Evolutionary conservation across 2,329 filamentous ascomycete genomes (phyloP).

Genomic region (Aspergillus sojae): DNA sequence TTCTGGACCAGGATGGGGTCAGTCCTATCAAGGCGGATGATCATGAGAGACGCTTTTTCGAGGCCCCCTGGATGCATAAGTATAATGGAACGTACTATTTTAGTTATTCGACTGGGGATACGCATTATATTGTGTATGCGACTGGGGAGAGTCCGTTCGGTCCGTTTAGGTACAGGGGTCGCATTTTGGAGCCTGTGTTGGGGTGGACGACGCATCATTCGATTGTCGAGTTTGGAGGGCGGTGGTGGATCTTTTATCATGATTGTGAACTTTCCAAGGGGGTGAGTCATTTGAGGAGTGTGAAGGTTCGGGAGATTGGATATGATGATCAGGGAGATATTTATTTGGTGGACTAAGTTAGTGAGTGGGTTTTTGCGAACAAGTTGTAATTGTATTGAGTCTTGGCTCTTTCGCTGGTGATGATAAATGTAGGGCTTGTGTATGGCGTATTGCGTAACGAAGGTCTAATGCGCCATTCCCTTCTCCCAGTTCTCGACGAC

Average conservation of each 20-base stretch:
- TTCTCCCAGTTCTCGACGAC: conserved; percentile 37
- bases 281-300: conserved; percentile 70
- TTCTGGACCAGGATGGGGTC: conserved; percentile 63
- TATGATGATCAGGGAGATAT: conserved; percentile 70
- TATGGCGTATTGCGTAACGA: not conserved
- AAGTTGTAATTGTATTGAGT: not conserved
- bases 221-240: conserved; percentile 71
- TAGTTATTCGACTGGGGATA: conserved; percentile 76
- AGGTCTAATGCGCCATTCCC: conserved; percentile 34
- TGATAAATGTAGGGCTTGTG: not conserved
- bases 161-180: conserved; percentile 72
- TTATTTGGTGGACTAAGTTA: conserved; percentile 28
- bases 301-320: conserved; percentile 75
- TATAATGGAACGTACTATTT: conserved; percentile 71
- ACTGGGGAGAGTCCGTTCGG: conserved; percentile 66
- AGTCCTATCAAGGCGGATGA: conserved; percentile 66
- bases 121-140: conserved; percentile 73
- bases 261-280: conserved; percentile 70
- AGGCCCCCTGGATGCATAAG: conserved; percentile 80
- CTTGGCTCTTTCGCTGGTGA: not conserved
- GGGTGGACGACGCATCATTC: conserved; percentile 84
- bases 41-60: conserved; percentile 76
- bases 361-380: not conserved
- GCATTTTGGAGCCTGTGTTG: conserved; percentile 73
- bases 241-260: conserved; percentile 77